A percentile compares a stretch with the other conserved stretches of the same genome.
Evolutionary conservation across 768 basidiomycete species (phyloP).

Genomic region (Lactifluus hygrophoroides): DNA sequence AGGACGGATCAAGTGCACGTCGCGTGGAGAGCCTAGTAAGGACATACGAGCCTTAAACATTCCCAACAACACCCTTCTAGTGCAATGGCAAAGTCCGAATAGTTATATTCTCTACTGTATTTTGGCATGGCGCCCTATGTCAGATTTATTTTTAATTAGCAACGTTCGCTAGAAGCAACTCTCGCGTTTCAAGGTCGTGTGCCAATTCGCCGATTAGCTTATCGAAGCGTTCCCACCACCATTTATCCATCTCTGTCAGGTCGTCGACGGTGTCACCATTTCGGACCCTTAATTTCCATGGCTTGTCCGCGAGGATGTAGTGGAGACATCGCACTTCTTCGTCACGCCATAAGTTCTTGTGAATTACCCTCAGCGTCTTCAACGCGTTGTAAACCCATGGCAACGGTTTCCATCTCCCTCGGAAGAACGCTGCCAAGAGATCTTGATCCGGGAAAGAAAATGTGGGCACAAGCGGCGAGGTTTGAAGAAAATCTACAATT

Average conservation of each 20-base stretch:
- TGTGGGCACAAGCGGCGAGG: conserved; percentile 42
- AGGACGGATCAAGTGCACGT: conserved; percentile 93
- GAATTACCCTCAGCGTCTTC: conserved; percentile 71
- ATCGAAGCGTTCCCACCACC: conserved; percentile 76
- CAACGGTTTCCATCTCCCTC: conserved; percentile 67
- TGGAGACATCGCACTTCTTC: conserved; percentile 80
- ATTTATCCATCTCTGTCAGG: conserved; percentile 49
- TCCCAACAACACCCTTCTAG: too few relatives aligned
- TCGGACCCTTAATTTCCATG: conserved; percentile 57
- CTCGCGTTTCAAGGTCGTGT: conserved; percentile 40
- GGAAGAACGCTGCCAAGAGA: conserved; percentile 71
- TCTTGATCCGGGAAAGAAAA: conserved; percentile 92
- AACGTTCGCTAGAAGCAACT: conserved; percentile 44
- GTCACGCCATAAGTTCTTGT: conserved; percentile 74
- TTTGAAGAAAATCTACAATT: conserved; percentile 50
- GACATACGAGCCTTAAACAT: not conserved
- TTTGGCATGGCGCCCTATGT: not conserved
- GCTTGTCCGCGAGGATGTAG: conserved; percentile 81
- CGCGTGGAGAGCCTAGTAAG: conserved; percentile 63
- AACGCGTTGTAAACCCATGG: conserved; percentile 90
- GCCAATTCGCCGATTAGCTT: conserved; percentile 35
- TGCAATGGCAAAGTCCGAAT: not conserved
- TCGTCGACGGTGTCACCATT: conserved; percentile 33
- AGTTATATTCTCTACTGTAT: not conserved
- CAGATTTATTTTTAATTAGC: conserved; percentile 20